Evolutionary conservation across 768 basidiomycete genomes (phyloP), one percentile per base, ranked within the genome.

Genomic region (Pulveroboletus sp.): DNA sequence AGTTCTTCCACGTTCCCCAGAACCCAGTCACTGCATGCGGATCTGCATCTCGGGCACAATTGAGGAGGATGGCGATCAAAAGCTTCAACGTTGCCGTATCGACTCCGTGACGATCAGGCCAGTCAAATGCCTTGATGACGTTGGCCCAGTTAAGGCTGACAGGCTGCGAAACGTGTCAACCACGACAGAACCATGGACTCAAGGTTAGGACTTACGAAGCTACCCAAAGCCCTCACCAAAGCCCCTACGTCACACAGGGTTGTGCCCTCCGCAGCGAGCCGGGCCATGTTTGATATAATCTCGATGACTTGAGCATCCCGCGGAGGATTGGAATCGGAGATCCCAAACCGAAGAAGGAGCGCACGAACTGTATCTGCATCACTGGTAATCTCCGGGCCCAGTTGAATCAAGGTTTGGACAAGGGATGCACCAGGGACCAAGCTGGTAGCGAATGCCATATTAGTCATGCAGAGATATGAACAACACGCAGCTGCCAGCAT

Each of bases 11-110:
- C 2, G 74, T 71, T 58, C 78, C 75, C 90, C 90, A 94, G 61
- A 93, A 93, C 14, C 89, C 90, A 6, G 80, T 79, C 14, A 92
- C 89, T 4, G 89, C 88, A 54, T 90, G 90, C 8, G 79, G 81
- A 40, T 84, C 87, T 34, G 72, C 78, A 45, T 87, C 84, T 38
- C 87, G 82, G 39, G 91, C 85, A 16, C 86, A 82, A 56, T 90
- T 87, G 47, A 88, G 75, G 19, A 97, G 81, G 46, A 97, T 84
- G 51, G 90, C 85, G 43, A 95, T 90, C 58, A 97, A 71, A 42
- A 97, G 78, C 59, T 94, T 93, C 56, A 97, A 69, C 1, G 90
- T 91, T 27, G 89, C 85, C 3, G 90, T 94, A 64, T 95, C 92
- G 13, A 93, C 88, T 6, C 88, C 87, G 52, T 84, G 82, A 39